Evolutionary conservation across 192 early-diverging fungal species (phyloP), one percentile per base, ranked within the genome.

Genomic region (Coemansia sp.): DNA sequence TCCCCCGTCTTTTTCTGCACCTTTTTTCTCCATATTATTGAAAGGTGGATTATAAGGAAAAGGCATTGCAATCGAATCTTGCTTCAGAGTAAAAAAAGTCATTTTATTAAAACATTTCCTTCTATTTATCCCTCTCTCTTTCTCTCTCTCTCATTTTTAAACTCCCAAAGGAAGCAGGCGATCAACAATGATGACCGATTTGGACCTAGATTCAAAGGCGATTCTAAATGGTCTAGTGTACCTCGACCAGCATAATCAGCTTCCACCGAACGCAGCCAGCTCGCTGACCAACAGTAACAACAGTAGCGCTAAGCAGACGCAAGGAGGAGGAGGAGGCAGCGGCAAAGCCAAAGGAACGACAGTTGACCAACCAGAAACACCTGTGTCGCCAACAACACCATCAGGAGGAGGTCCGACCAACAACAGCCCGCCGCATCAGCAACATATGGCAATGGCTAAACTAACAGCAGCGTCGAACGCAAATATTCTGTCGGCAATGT

Each of bases 171-270:
- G 32, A 32, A 32, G 32, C 32, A 32, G 16, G 13, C 5, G 26
- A 13, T 60, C 6, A 41, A 68, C 65, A 66, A 76, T 72, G 74
- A 77, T 80, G 78, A 73, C 74, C 52, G 78, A 80, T 67, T 78
- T 80, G 65, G 71, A 77, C 68, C 72, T 84, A 47, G 78, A 80
- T 73, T 76, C 83, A 11, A 78, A 84, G 51, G 74, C 74, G 26
- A 84, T 84, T 72, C 69, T 84, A 45, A 73, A 74, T 49, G 74
- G 75, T 48, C 67, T 84, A 65, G 77, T 73, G 61, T 69, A 73
- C 61, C 64, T 84, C 18, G 78, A 80, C 66, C 71, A 78, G 59
- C 74, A 84, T 71, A 68, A 72, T 45, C 51, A 66, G 21, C 66
- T 84, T 15, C 74, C 74, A n/a, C 74, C 69, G 43, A 72, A 48